phyloP scores from a whole-genome alignment of 768 basidiomycete genomes.

The Trametes coccinea region DNA sequence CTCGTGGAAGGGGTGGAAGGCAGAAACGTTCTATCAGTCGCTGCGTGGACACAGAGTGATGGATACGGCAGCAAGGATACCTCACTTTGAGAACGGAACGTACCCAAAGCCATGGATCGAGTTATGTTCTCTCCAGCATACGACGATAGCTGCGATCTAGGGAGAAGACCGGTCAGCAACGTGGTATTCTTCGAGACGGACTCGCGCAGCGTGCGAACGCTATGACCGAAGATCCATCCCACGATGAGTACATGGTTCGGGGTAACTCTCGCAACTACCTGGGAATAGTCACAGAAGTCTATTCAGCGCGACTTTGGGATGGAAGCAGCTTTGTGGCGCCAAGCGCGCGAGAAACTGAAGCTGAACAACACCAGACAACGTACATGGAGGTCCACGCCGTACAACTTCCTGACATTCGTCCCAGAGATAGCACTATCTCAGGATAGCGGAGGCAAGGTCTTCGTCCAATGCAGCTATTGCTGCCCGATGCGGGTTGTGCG shows the following conservation, averaged over 20 bases:
- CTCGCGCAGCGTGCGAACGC: conserved; percentile 1
- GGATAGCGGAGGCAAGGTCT: no score
- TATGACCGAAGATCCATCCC: background rate
- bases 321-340: conserved; percentile 6
- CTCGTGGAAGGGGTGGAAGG: background rate
- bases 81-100: background rate
- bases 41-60: background rate
- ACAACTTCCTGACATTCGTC: conserved; percentile 5
- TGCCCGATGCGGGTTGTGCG: no score
- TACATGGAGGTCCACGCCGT: background rate
- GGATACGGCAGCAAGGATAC: background rate
- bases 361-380: background rate
- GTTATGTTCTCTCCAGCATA: background rate
- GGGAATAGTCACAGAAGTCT: background rate
- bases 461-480: no score
- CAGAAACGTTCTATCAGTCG: background rate
- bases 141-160: background rate
- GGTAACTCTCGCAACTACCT: background rate
- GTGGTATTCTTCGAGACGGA: background rate
- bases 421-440: background rate
- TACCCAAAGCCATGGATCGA: background rate
- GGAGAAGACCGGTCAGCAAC: background rate
- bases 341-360: background rate
- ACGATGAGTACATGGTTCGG: background rate
- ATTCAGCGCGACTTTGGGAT: background rate